These are phyloP conservation scores for Colletotrichum sp. DNA, from an alignment of 2,329 filamentous ascomycete species.

Conservation along the genomic window DNA sequence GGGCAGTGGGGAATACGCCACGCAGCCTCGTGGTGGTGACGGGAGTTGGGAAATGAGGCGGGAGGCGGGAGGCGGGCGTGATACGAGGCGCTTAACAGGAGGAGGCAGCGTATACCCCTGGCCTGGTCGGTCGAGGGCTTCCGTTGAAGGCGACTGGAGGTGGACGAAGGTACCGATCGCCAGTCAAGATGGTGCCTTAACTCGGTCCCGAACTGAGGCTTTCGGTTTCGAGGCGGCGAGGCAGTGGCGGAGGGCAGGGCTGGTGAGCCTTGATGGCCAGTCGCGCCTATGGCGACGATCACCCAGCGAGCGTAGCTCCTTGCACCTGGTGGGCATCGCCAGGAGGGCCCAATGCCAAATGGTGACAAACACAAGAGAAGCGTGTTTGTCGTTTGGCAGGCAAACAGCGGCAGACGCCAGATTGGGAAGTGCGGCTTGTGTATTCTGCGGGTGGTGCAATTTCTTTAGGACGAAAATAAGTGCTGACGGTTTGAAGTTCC, in stretches of 20 bases:
- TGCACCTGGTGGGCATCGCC: background rate
- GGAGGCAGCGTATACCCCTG: background rate
- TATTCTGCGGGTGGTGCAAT: background rate
- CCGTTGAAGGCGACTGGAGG: background rate
- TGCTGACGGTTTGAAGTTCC: constrained; percentile 6
- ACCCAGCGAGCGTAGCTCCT: background rate
- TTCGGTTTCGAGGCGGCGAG: background rate
- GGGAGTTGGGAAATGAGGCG: constrained; percentile 7
- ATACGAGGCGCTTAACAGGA: constrained; percentile 13
- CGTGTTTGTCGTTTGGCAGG: background rate
- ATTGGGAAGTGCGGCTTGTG: background rate
- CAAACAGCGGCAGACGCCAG: background rate
- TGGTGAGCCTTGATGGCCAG: background rate
- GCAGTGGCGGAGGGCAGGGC: background rate
- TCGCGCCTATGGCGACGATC: constrained; percentile 1
- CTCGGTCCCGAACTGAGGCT: background rate
- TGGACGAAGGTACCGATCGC: background rate
- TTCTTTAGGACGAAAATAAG: background rate
- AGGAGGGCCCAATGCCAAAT: background rate
- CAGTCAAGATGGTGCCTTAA: background rate
- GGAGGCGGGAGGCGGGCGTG: background rate
- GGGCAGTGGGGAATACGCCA: constrained; percentile 7
- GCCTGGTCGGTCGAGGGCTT: background rate
- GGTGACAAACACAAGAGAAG: background rate
- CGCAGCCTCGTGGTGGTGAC: constrained; percentile 1